phyloP scores from a whole-genome alignment of 768 basidiomycete genomes.

The Strobilomyces confusus region DNA sequence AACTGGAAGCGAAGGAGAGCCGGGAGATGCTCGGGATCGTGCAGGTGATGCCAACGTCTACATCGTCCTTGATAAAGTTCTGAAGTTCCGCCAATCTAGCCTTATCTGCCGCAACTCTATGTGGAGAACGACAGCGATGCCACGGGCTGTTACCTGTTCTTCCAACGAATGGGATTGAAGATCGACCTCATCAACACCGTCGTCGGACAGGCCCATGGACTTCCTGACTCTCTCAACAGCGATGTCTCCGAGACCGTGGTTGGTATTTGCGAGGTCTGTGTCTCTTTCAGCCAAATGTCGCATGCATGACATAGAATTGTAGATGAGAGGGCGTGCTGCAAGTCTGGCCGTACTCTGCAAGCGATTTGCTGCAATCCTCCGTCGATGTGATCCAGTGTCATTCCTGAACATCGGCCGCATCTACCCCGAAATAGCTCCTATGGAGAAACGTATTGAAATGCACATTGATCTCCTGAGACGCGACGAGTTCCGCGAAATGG shows the following conservation, averaged over 20 bases:
- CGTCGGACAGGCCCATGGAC: slow-evolving; percentile 75
- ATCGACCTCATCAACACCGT: slow-evolving; percentile 80
- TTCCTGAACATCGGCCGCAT: slow-evolving; percentile 85
- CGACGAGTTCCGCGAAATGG: slow-evolving; percentile 91
- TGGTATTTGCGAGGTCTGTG: slow-evolving; percentile 85
- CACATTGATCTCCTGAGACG: slow-evolving; percentile 80
- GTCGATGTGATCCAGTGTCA: slow-evolving; percentile 74
- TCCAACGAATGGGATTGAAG: slow-evolving; percentile 85
- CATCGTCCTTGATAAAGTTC: not conserved
- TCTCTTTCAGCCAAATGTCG: not conserved
- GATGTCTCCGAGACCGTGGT: slow-evolving; percentile 82
- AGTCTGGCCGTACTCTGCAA: slow-evolving; percentile 80
- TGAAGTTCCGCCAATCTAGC: slow-evolving; percentile 39
- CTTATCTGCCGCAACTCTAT: slow-evolving; percentile 89
- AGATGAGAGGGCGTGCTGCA: slow-evolving; percentile 84
- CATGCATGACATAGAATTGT: not conserved
- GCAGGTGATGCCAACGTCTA: slow-evolving; percentile 46
- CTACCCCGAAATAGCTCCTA: slow-evolving; percentile 76
- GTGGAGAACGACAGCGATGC: slow-evolving; percentile 87
- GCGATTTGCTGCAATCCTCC: slow-evolving; percentile 82
- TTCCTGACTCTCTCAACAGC: slow-evolving; percentile 83
- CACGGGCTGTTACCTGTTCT: slow-evolving; percentile 87
- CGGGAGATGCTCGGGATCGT: slow-evolving; percentile 78
- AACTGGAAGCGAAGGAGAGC: slow-evolving; percentile 79
- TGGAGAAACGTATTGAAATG: slow-evolving; percentile 91